Evolutionary conservation across 371 early-diverging fungal genomes (phyloP), one percentile per base, ranked within the genome.

Genomic region (Mortierella sp.): DNA sequence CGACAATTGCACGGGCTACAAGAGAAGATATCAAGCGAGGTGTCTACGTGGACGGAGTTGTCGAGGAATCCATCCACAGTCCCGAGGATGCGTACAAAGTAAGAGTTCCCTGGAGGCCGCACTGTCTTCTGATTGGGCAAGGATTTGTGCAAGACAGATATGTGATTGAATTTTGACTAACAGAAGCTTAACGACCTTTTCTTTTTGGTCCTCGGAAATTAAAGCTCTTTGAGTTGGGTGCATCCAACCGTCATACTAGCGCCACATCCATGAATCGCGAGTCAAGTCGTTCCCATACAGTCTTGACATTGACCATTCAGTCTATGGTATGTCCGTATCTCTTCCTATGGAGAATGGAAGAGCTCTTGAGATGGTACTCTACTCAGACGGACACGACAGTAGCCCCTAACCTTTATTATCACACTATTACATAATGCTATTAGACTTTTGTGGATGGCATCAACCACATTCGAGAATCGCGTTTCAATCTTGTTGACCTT

Each of bases 401-500:
- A 46, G 9, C 46, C 16, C 9, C 46, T 11, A 11, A 9, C 9
- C 16, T 46, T 19, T n/a, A 19, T 46, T 37, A 14, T 46, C 60
- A 3, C 30, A 18, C 5, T 46, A 19, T 29, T 23, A 37, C 9
- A 5, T 37, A 5, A 9, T 37, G 37, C 37, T 37, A 37, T 12
- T 56, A 66, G 75, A 77, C 83, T 14, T 76, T 84, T 21, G 81
- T 85, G 18, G 80, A 84, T 16, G 89, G 86, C 0, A 71, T 90
- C 58, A 85, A 83, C 45, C 86, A 89, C 50, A 80, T 89, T 59
- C 83, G 88, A 66, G 89, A 89, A 66, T 84, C 89, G 16, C 67
- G 82, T 52, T 88, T 94, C 72, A 89, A 85, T 48, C 84, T 98
- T 68, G 95, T 98, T 18, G 98, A 98, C 80, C 77, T 98, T n/a